phyloP scores from a whole-genome alignment of 345 rosid species.

The Arabidopsis suecica region DNA sequence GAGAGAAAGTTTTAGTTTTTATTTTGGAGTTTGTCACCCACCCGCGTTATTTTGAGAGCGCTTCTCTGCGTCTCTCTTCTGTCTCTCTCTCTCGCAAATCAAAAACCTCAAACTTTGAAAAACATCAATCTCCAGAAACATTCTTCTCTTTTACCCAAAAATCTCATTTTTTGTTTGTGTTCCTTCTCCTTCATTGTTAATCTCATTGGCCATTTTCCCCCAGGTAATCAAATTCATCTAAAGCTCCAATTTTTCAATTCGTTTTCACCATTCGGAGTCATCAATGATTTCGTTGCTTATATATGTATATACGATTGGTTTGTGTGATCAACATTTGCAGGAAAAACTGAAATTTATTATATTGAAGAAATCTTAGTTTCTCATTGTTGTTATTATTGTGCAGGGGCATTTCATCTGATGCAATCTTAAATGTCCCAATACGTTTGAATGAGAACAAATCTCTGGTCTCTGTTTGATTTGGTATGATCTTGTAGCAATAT shows the following conservation, averaged over 20 bases:
- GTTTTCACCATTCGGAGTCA: constrained; percentile 10
- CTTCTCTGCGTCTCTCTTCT: constrained; percentile 36
- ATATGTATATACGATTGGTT: neutral
- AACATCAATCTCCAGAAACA: constrained; percentile 25
- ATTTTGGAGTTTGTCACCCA: constrained; percentile 32
- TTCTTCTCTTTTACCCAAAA: constrained; percentile 33
- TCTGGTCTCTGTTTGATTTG: constrained; percentile 18
- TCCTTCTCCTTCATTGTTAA: constrained; percentile 13
- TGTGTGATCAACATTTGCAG: neutral
- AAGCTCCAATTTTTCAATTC: constrained; percentile 6
- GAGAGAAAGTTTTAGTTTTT: constrained; percentile 5
- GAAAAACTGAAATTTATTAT: neutral
- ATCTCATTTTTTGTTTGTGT: neutral
- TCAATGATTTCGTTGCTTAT: constrained; percentile 12
- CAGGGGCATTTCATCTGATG: constrained; percentile 8
- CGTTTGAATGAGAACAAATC: constrained; percentile 24
- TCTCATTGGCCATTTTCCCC: constrained; percentile 28
- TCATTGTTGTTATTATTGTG: constrained; percentile 12
- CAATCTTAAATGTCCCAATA: neutral
- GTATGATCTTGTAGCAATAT: constrained; percentile 32
- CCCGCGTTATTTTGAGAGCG: constrained; percentile 46
- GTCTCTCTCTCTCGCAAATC: constrained; percentile 36
- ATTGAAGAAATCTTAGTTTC: neutral
- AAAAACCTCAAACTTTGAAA: constrained; percentile 44
- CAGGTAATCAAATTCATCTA: constrained; percentile 29